Evolutionary conservation across 2,329 filamentous ascomycete species (phyloP).

Genomic region (Fusarium tricinctum): DNA sequence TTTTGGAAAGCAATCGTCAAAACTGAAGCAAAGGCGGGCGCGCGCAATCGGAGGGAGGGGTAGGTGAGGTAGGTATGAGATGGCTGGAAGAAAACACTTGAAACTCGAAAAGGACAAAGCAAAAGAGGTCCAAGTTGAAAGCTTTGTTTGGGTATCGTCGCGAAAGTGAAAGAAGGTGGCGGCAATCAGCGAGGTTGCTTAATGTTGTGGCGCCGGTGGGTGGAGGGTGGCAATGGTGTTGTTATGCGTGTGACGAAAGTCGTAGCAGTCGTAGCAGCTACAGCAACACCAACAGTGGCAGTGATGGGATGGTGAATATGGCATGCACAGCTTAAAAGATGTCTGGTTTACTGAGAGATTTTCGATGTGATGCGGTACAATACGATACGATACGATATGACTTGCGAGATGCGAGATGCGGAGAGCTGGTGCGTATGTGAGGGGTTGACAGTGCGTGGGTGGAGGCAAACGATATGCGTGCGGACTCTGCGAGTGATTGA

Average conservation of each 20-base stretch:
- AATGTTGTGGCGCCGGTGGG: conserved; percentile 41
- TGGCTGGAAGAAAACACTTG: conserved; percentile 1
- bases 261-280: not conserved
- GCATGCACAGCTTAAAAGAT: conserved; percentile 24
- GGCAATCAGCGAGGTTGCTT: conserved; percentile 34
- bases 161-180: conserved; percentile 24
- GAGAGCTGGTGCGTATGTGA: conserved; percentile 33
- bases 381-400: conserved; percentile 6
- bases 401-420: conserved; percentile 41
- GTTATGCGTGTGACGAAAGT: conserved; percentile 5
- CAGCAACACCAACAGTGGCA: not conserved
- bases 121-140: conserved; percentile 1
- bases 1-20: conserved; percentile 4
- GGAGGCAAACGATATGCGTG: conserved; percentile 44
- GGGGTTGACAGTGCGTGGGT: conserved; percentile 42
- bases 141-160: conserved; percentile 28
- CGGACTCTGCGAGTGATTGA: conserved; percentile 37
- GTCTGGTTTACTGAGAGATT: conserved; percentile 23
- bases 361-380: conserved; percentile 16
- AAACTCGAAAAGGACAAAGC: conserved; percentile 20
- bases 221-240: conserved; percentile 23
- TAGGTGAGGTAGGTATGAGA: not conserved
- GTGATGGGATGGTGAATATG: conserved; percentile 11
- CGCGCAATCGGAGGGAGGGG: conserved; percentile 15
- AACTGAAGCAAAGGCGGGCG: conserved; percentile 23